Evolutionary conservation across 345 rosid species (phyloP).

Genomic region (Citrus glauca): DNA sequence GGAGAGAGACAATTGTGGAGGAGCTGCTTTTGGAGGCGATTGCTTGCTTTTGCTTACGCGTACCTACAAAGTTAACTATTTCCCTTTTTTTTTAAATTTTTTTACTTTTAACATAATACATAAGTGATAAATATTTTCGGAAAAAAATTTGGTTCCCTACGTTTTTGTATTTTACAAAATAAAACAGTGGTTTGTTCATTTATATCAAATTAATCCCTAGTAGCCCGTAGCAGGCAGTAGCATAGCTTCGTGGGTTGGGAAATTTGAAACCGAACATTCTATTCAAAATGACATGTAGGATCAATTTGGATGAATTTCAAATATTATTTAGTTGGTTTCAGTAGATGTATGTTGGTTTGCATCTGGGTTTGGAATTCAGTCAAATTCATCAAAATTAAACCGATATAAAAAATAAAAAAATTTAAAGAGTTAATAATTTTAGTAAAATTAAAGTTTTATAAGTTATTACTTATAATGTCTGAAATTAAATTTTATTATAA

Average conservation of each 20-base stretch:
- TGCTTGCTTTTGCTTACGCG: neutral
- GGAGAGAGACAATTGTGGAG: neutral
- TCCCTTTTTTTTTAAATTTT: neutral
- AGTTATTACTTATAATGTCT: rapidly evolving
- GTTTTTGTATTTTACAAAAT: no score
- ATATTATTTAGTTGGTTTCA: no score
- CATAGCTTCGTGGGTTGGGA: neutral
- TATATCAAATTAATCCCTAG: neutral
- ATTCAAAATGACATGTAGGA: neutral
- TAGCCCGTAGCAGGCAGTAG: no score
- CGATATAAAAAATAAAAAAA: no score
- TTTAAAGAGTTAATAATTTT: no score
- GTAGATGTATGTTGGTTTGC: no score
- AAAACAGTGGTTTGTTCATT: no score
- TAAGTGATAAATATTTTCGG: no score
- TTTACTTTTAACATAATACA: neutral
- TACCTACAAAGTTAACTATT: conserved; percentile 1
- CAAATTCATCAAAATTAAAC: no score
- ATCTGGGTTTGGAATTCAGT: no score
- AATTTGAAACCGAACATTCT: neutral
- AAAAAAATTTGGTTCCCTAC: neutral
- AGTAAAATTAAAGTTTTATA: rapidly evolving
- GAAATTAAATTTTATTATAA: no score
- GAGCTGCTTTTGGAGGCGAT: conserved; percentile 2
- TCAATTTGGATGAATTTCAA: no score